phyloP scores from a whole-genome alignment of 352 stramenopile genomes.

The Globisporangium cystogenes region DNA sequence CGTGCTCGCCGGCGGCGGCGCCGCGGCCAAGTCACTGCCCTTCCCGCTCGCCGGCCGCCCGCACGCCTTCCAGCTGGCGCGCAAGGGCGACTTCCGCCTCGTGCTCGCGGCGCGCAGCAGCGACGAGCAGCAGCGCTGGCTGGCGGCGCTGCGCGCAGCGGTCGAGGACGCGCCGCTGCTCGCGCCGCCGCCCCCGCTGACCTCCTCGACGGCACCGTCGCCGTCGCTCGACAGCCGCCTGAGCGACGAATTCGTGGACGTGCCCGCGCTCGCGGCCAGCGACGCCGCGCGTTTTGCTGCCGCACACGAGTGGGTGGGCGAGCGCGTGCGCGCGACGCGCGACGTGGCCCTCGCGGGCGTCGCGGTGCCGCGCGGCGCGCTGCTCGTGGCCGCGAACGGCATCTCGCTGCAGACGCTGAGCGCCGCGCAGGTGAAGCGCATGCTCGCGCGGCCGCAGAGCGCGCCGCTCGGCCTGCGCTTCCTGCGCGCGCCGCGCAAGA shows the following conservation, averaged over 20 bases:
- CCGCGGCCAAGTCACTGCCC: slow-evolving; percentile 29
- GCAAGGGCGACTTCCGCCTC: slow-evolving; percentile 18
- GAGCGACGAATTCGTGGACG: slow-evolving; percentile 23
- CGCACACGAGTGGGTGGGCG: slow-evolving; percentile 48
- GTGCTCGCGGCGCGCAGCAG: slow-evolving; percentile 41
- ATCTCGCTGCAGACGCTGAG: slow-evolving; percentile 56
- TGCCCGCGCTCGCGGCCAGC: slow-evolving; percentile 20
- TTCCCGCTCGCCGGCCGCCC: slow-evolving; percentile 41
- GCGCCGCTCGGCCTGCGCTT: slow-evolving; percentile 43
- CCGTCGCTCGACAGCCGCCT: slow-evolving; percentile 13
- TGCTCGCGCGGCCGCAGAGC: slow-evolving; percentile 25
- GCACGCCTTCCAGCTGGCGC: slow-evolving; percentile 53
- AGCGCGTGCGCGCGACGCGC: slow-evolving; percentile 41
- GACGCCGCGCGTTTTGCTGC: slow-evolving; percentile 25
- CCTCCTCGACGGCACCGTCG: slow-evolving; percentile 1
- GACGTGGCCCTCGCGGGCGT: slow-evolving; percentile 23
- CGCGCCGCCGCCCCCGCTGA: background rate
- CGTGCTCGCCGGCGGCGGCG: slow-evolving; percentile 20
- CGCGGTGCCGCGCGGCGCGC: slow-evolving; percentile 36
- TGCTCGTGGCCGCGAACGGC: slow-evolving; percentile 57
- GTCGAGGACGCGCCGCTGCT: slow-evolving; percentile 2
- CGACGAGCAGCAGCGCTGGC: slow-evolving; percentile 43
- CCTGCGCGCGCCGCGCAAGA: slow-evolving; percentile 36
- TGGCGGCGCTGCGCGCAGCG: slow-evolving; percentile 22
- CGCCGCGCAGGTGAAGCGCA: slow-evolving; percentile 28